These are phyloP conservation scores for Acanthamoeba sp. DNA, from an alignment of 208 protist species.

Conservation along the genomic window DNA sequence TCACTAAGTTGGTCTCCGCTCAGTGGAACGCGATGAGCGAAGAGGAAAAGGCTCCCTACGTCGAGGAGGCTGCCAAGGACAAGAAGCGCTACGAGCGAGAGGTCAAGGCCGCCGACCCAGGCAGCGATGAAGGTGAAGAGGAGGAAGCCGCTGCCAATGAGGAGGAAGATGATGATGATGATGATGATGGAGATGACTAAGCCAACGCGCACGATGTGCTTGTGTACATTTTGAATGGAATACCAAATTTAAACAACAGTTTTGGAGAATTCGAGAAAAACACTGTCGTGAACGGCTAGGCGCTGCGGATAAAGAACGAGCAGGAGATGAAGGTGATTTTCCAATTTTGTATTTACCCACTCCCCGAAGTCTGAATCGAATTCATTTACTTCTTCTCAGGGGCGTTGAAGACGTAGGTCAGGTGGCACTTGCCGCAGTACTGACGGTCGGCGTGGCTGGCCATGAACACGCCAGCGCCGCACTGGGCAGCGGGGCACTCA, in stretches of 20 bases:
- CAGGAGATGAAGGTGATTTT: not conserved
- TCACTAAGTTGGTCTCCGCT: not conserved
- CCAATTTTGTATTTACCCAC: slow-evolving; percentile 32
- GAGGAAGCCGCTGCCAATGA: not conserved
- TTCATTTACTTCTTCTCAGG: slow-evolving; percentile 56
- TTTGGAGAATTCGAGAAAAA: not conserved
- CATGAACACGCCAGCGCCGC: slow-evolving; percentile 99
- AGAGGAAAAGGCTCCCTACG: not conserved
- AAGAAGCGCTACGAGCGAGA: slow-evolving; percentile 34
- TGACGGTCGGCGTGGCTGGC: slow-evolving; percentile 98
- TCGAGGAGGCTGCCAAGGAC: not conserved
- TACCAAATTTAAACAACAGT: too few species aligned
- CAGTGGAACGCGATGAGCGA: slow-evolving; percentile 10
- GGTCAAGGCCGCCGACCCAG: not conserved
- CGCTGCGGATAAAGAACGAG: too few species aligned
- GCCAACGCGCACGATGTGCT: too few species aligned
- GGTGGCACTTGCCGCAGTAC: slow-evolving; percentile 99
- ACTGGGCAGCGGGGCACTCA: slow-evolving; percentile 96
- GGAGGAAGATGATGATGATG: not conserved
- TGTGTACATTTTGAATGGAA: too few species aligned
- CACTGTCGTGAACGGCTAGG: too few species aligned
- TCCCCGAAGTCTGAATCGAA: not conserved
- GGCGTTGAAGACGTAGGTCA: slow-evolving; percentile 66
- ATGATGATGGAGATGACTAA: not conserved
- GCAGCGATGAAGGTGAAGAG: not conserved